Evolutionary conservation across 1,284 basidiomycete genomes (phyloP).

Genomic region (Microbotryum silenes-acaulis): DNA sequence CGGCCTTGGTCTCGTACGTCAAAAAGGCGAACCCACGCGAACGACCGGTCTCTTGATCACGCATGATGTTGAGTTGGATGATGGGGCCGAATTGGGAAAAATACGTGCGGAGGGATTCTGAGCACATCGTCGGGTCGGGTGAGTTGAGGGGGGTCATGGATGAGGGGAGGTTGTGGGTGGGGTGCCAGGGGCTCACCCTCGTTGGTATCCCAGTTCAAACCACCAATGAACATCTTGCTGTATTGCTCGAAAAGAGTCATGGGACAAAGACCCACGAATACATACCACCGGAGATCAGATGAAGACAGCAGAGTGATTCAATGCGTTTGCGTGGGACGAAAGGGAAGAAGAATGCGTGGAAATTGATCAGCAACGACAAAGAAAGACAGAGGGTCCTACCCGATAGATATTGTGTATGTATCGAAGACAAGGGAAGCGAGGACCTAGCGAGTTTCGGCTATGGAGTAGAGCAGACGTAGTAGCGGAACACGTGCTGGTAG

Average conservation of each 20-base stretch:
- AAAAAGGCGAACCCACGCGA: slow-evolving; percentile 91
- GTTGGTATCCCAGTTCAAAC: slow-evolving; percentile 93
- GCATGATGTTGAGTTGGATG: slow-evolving; percentile 90
- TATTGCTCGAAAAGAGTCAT: slow-evolving; percentile 34
- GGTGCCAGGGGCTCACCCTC: slow-evolving; percentile 53
- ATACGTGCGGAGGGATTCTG: slow-evolving; percentile 74
- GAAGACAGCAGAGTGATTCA: background rate
- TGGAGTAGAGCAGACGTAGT: no score
- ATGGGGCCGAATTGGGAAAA: slow-evolving; percentile 85
- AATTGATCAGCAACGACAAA: background rate
- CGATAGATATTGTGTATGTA: slow-evolving; percentile 4
- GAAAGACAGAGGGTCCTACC: background rate
- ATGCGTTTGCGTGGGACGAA: background rate
- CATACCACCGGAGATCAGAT: slow-evolving; percentile 27
- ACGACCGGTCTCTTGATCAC: slow-evolving; percentile 72
- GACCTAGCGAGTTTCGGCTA: no score
- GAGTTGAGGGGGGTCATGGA: background rate
- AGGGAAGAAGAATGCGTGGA: background rate
- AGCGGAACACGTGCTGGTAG: no score
- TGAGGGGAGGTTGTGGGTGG: background rate
- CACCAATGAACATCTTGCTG: slow-evolving; percentile 98
- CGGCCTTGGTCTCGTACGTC: slow-evolving; percentile 77
- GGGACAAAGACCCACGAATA: slow-evolving; percentile 35
- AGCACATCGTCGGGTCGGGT: background rate
- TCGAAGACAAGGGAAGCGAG: no score